Percentiles rank a stretch among this genome's conserved stretches.
Evolutionary conservation across 371 early-diverging fungal genomes (phyloP).

Genomic region (Mortierella sp.): DNA sequence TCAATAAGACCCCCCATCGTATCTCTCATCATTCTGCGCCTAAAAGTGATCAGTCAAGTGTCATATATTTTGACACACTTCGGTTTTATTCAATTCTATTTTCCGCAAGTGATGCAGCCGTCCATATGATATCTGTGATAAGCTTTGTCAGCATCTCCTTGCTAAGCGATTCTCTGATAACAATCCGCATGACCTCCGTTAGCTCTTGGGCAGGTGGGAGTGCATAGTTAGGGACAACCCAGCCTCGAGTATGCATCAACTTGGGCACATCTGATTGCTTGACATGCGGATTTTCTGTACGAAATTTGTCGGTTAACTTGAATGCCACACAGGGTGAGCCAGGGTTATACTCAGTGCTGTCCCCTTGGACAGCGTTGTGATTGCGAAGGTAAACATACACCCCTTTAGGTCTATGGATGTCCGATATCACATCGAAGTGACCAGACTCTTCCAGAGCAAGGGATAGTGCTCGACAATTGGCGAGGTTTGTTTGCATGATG

Average conservation of each 20-base stretch:
- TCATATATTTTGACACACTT: too few species aligned
- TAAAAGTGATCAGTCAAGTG: too few species aligned
- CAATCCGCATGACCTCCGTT: constrained; percentile 59
- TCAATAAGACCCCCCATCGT: too few species aligned
- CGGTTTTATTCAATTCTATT: background rate
- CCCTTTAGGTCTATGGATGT: constrained; percentile 69
- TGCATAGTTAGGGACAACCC: constrained; percentile 61
- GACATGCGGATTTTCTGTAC: constrained; percentile 14
- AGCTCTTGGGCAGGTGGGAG: constrained; percentile 47
- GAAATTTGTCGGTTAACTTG: constrained; percentile 22
- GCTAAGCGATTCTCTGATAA: constrained; percentile 58
- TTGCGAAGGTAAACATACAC: constrained; percentile 29
- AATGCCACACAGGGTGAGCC: constrained; percentile 76
- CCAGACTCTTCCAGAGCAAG: constrained; percentile 65
- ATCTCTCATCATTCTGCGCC: too few species aligned
- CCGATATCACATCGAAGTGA: constrained; percentile 69
- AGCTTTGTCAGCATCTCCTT: constrained; percentile 59
- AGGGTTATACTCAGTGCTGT: constrained; percentile 43
- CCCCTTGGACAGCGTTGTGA: constrained; percentile 22
- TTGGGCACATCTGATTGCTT: constrained; percentile 35
- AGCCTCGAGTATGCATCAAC: constrained; percentile 59
- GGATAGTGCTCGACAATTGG: constrained; percentile 69
- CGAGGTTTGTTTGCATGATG: constrained; percentile 66
- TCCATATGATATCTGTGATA: constrained; percentile 50
- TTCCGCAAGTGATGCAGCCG: constrained; percentile 8